Base-by-base conservation (phyloP, 495 filamentous ascomycete genomes). In the Diplogelasinospora grovesii region DNA sequence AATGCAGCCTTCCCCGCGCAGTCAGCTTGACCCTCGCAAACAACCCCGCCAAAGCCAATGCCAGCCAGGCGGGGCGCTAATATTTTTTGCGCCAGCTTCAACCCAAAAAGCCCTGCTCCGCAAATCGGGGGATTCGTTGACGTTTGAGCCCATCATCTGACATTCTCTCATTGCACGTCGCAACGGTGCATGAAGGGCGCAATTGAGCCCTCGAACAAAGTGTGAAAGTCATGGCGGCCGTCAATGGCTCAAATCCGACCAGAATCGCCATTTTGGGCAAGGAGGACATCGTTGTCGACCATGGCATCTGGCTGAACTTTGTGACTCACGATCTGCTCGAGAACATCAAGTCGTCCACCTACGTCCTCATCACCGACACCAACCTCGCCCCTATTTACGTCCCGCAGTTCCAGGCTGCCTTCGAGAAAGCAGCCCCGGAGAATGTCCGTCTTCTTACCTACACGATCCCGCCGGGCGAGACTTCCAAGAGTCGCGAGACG, bases 341-440 rank as follows among this genome's bases (percentile, higher is more conserved):
- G 21, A 83, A 79, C 55, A 63, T 92, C 44, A 65, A 74, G 28
- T 90, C 89, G 16, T 90, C 87, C 19, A 96, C 88, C 44, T 98
- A 96, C 61, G 85, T 96, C 31, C 81, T 98, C 30, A 82, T 98
- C 52, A 97, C 92, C 54, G 92, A 98, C 64, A 90, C 86, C 14
- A 97, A 97, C 60, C 80, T 98, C 47, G 76, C 75, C 36, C 73
- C 79, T 11, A 75, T 82, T 49, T 95, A 98, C 66, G 80, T 85
- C 6, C 77, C 87, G 11, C 52, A 59, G 34, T 97, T 97, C 67
- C 65, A 83, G 55, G 69, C 74, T 32, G 64, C 73, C 42, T 97
- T 98, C 63, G 69, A 80, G 45, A 47, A 66, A 41, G 67, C 69
- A 38, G 63, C 74, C 15, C 60, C 74, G 37, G 35, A 65, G 14